Base-by-base conservation (phyloP, 176 grass and related monocot species). In the Oryza punctata region DNA sequence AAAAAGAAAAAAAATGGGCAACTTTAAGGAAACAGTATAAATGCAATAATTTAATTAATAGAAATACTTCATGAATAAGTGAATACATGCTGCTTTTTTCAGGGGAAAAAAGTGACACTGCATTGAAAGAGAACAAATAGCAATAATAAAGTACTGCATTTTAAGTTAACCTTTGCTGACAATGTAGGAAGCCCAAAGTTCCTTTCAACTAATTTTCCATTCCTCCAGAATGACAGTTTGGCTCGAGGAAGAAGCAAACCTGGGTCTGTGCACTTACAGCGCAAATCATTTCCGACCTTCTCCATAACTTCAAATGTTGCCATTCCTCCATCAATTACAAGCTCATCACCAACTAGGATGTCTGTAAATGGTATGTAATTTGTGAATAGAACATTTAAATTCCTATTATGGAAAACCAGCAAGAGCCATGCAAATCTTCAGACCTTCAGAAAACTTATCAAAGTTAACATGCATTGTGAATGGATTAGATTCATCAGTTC, bases 321-420 rank as follows among this genome's bases (percentile, higher is more conserved):
- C 92, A 94, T 94, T 72, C 92, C 92, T 84, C 92, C 89, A 47
- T 94, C 92, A 79, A 91, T 82, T 28, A 94, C 89, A 84, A 94
- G 72, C 45, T 91, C 89, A 18, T 94, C 92, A 35, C 86, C 92
- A 67, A 87, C 86, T 79, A 82, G 12, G 78, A 94, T 91, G 44
- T 84, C 92, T 94, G 78, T 32, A 88, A 73, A 77, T 72, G 21
- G 37, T 8, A 85, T 82, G 0, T 75, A 13, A 69, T 68, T 63
- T 35, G 46, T 35, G 52, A 63, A 68, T 23, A 91, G 59, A 0
- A 3, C 67, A 41, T 10, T 46, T 65, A 67, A 85, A 61, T n/a
- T 69, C 52, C 77, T 65, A 18, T 47, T 61, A 61, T 61, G 57
- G 73, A 74, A 16, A 86, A 10, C 8, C 23, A 83, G 38, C 43